phyloP scores from a whole-genome alignment of 129 eudicot species.

The Solidago caesia region DNA sequence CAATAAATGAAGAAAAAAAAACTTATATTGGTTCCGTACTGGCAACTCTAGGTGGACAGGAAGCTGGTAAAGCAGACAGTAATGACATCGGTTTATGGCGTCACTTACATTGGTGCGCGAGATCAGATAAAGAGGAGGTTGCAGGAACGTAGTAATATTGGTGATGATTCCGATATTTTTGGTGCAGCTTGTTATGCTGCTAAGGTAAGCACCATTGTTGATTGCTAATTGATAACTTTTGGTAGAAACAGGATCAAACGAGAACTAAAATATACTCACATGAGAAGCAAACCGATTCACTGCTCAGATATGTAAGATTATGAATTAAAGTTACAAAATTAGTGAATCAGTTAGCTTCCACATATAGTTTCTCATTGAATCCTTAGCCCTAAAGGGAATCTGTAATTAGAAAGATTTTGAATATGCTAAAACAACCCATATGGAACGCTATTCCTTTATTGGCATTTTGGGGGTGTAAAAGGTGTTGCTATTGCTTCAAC shows the following conservation, averaged over 20 bases:
- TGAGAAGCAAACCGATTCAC: too few species aligned
- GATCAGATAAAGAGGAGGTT: conserved; percentile 88
- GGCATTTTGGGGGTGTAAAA: neutral
- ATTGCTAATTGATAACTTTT: neutral
- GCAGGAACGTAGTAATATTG: conserved; percentile 67
- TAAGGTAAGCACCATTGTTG: conserved; percentile 49
- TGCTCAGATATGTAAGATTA: too few species aligned
- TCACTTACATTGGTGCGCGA: conserved; percentile 90
- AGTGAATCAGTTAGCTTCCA: too few species aligned
- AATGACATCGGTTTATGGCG: conserved; percentile 99
- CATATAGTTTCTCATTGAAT: too few species aligned
- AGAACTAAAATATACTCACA: too few species aligned
- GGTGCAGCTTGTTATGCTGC: conserved; percentile 95
- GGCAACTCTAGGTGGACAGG: conserved; percentile 69
- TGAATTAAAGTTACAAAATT: too few species aligned
- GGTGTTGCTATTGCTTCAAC: conserved; percentile 23
- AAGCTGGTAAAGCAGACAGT: conserved; percentile 97
- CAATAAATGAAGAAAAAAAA: neutral
- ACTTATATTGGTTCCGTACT: neutral
- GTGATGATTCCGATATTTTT: conserved; percentile 72
- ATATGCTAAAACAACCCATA: neutral
- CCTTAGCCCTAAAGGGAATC: too few species aligned
- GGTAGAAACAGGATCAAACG: neutral
- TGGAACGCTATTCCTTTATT: neutral
- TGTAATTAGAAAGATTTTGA: neutral